Conservation (phyloP, 306 rosid species). For the Casuarina glauca region DNA sequence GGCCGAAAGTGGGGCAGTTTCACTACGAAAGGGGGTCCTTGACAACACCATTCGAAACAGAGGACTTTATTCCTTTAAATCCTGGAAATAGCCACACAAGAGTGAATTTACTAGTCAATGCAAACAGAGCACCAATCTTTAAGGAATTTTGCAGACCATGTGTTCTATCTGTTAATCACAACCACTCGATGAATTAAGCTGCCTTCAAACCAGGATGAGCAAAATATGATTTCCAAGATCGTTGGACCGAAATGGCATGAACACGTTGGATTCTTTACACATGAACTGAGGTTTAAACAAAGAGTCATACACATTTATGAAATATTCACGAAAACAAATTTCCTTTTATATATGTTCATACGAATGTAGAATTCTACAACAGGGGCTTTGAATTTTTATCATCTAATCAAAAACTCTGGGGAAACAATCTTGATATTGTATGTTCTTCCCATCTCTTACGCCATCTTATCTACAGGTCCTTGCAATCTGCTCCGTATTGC, state of each 20-base stretch:
- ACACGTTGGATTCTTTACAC: not conserved
- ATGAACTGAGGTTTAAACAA: not conserved
- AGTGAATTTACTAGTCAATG: not conserved
- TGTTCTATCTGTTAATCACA: not conserved
- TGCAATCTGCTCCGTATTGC: conserved; percentile 10
- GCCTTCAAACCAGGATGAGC: not conserved
- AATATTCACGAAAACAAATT: conserved; percentile 5
- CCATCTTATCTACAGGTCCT: conserved; percentile 16
- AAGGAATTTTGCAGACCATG: not conserved
- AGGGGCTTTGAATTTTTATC: not conserved
- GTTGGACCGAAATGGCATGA: not conserved
- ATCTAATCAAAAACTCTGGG: not conserved
- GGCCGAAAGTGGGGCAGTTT: too few species aligned
- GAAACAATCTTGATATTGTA: conserved; percentile 2
- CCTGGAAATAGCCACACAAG: too few species aligned
- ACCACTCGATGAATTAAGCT: too few species aligned
- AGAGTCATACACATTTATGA: not conserved
- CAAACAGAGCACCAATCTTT: not conserved
- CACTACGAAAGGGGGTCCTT: too few species aligned
- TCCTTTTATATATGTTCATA: not conserved
- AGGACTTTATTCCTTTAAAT: too few species aligned
- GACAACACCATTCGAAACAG: too few species aligned
- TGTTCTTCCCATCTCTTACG: not conserved
- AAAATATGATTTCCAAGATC: not conserved
- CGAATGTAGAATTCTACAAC: not conserved